A percentile compares a stretch with the other conserved stretches of the same genome.
These are phyloP conservation scores for Sugiyamaella marilandica DNA, from an alignment of 805 yeast species.

Conservation along the genomic window DNA sequence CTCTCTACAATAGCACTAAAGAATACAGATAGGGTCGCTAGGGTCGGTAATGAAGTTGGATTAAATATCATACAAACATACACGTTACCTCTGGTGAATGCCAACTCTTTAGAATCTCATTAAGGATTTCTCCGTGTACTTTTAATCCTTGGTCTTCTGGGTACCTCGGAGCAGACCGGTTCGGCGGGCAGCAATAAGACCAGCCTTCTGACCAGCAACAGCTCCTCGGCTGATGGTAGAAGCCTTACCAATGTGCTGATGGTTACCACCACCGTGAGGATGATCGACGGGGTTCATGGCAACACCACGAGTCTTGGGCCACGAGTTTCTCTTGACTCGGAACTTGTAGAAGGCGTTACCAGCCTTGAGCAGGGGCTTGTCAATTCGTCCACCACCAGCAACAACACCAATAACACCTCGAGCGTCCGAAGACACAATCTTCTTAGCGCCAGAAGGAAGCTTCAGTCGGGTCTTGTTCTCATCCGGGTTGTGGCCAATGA, in stretches of 20 bases:
- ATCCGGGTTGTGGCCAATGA: slow-evolving; percentile 98
- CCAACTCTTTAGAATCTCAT: slow-evolving; percentile 3
- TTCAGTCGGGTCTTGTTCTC: slow-evolving; percentile 99
- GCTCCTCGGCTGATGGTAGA: slow-evolving; percentile 99
- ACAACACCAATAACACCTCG: slow-evolving; percentile 99
- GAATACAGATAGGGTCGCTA: background rate
- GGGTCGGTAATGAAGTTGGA: background rate
- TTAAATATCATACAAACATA: slow-evolving; percentile 4
- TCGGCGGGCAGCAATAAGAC: slow-evolving; percentile 99
- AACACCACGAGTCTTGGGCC: slow-evolving; percentile 99
- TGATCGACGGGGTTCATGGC: slow-evolving; percentile 99
- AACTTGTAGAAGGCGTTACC: slow-evolving; percentile 99
- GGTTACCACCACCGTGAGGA: slow-evolving; percentile 99
- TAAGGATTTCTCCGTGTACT: slow-evolving; percentile 13
- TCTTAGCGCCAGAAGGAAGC: slow-evolving; percentile 99
- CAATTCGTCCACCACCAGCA: slow-evolving; percentile 99
- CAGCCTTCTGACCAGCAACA: slow-evolving; percentile 99
- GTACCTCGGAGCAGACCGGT: slow-evolving; percentile 99
- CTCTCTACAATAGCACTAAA: background rate
- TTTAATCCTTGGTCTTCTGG: slow-evolving; percentile 83
- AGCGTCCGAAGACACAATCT: slow-evolving; percentile 89
- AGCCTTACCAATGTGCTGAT: slow-evolving; percentile 99
- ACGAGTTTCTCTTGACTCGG: slow-evolving; percentile 99
- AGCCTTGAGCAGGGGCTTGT: slow-evolving; percentile 99
- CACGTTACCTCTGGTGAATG: slow-evolving; percentile 1